Base-by-base conservation (phyloP, 768 basidiomycete genomes). In the Boletus tomentosulus region DNA sequence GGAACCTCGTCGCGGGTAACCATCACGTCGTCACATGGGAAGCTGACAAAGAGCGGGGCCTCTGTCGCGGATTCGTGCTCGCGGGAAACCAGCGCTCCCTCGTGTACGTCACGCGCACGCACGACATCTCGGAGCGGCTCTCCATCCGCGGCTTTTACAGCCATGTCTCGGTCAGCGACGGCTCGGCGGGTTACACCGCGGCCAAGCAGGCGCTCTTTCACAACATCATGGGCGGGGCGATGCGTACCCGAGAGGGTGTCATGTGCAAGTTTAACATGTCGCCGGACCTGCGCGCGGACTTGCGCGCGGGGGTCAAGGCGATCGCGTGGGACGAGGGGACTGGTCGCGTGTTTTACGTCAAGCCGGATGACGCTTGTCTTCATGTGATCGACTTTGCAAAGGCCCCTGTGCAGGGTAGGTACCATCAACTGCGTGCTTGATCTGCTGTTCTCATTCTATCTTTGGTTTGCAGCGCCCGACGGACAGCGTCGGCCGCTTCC, bases 271-370 rank as follows among this genome's bases (percentile, higher is more conserved):
- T 70, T 28, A 50, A 50, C 31, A 13, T 65, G 42, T 28, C 54
- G 2, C 22, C 48, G 2, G 60, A 68, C 45, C 50, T 70, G 5
- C 53, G 61, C 2, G 31, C 45, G 2, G 60, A 64, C 11, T 38
- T 61, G 46, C 33, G 59, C 50, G 41, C 60, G 4, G 78, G 76
- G 9, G 63, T 83, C 34, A 66, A 68, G n/a, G 73, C 80, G 16
- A 75, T 86, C 33, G 73, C 80, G 7, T 88, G 83, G 82, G 86
- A 88, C 56, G 85, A 87, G 64, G 72, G 75, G 24, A 81, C 79
- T 12, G 85, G 85, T 4, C 74, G 84, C 37, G 72, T 86, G 13
- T 79, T 80, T 58, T 67, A 85, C 7, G 78, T 78, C 43, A 70
- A 74, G 31, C 73, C 73, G 12, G 60, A 74, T 8, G 75, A 75